A percentile compares a stretch with the other conserved stretches of the same genome.
Conservation (phyloP, 2,329 filamentous ascomycete species). For the Xylariomycetidae sp. region DNA sequence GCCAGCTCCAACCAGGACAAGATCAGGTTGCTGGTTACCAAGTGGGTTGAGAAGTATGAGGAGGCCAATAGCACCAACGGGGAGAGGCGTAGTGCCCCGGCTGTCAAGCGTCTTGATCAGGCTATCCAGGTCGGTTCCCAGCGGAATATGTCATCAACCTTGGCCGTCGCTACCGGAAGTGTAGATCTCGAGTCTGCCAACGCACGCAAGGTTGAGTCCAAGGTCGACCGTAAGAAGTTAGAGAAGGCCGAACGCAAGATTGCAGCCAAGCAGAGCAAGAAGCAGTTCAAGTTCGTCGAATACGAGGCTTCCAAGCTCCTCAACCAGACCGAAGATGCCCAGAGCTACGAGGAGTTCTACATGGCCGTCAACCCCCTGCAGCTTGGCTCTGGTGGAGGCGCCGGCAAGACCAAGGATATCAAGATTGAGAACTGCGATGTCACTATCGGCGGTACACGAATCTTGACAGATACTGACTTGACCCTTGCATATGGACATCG, state of each 20-base stretch:
- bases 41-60: constrained; percentile 81
- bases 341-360: constrained; percentile 99
- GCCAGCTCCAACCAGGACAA: constrained; percentile 67
- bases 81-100: constrained; percentile 67
- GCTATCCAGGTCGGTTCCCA: constrained; percentile 91
- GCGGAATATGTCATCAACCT: constrained; percentile 91
- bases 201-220: constrained; percentile 89
- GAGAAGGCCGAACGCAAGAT: constrained; percentile 98
- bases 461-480: constrained; percentile 83
- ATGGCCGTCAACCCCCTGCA: constrained; percentile 98
- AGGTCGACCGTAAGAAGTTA: constrained; percentile 97
- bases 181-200: constrained; percentile 95
- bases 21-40: constrained; percentile 79
- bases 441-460: constrained; percentile 81
- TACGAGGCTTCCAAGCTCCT: constrained; percentile 93
- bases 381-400: constrained; percentile 61
- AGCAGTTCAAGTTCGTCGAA: constrained; percentile 95
- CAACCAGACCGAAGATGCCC: constrained; percentile 72
- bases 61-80: constrained; percentile 70
- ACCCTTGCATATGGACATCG: constrained; percentile 88
- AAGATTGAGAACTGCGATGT: constrained; percentile 97
- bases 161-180: constrained; percentile 76
- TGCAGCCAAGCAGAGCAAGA: constrained; percentile 96
- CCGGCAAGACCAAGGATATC: constrained; percentile 96
- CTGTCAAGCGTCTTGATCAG: constrained; percentile 83